These are phyloP conservation scores for Microbotryum saponariae DNA, from an alignment of 1,284 basidiomycete genomes.

Conservation along the genomic window DNA sequence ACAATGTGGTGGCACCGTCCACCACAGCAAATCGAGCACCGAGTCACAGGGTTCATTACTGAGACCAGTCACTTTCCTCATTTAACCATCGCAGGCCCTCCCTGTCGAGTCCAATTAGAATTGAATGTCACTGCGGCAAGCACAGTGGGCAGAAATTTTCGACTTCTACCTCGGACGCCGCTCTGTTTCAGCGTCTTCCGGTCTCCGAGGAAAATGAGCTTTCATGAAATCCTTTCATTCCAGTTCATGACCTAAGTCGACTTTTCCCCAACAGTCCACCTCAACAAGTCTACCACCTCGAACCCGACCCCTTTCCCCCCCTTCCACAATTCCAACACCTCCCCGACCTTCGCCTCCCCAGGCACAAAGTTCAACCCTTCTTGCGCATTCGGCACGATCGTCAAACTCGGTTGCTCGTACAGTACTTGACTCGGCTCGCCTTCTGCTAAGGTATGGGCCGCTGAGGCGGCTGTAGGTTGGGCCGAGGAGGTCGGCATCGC, in stretches of 20 bases:
- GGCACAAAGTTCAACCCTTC: slow-evolving; percentile 30
- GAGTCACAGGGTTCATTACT: too few relatives aligned
- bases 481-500: slow-evolving; percentile 72
- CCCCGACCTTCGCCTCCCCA: slow-evolving; percentile 53
- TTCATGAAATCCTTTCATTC: too few relatives aligned
- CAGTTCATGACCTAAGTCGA: background rate
- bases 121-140: too few relatives aligned
- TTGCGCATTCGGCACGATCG: slow-evolving; percentile 45
- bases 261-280: slow-evolving; percentile 41
- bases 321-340: slow-evolving; percentile 63
- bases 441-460: slow-evolving; percentile 36
- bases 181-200: too few relatives aligned
- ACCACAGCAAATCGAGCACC: too few relatives aligned
- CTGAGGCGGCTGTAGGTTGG: slow-evolving; percentile 32
- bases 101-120: too few relatives aligned
- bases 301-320: slow-evolving; percentile 48
- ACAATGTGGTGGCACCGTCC: too few relatives aligned
- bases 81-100: too few relatives aligned
- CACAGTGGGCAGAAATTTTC: too few relatives aligned
- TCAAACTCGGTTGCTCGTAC: slow-evolving; percentile 75
- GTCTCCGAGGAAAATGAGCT: too few relatives aligned
- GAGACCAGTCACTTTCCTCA: too few relatives aligned
- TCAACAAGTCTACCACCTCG: slow-evolving; percentile 41
- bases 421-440: slow-evolving; percentile 55
- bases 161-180: too few relatives aligned